Base-by-base conservation (phyloP, 1,284 basidiomycete genomes). In the Moniliophthora roreri region DNA sequence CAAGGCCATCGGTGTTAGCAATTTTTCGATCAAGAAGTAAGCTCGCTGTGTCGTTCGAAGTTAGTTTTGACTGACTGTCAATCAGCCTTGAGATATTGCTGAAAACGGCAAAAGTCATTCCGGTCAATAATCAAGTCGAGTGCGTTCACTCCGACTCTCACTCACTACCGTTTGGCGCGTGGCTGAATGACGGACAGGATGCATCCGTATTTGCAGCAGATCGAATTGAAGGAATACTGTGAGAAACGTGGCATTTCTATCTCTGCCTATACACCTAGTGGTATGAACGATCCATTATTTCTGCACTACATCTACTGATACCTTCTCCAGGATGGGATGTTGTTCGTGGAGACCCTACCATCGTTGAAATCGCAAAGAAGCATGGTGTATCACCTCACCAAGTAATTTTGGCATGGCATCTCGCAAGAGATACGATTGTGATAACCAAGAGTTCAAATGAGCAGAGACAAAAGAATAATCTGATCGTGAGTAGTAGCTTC, bases 1-100 rank as follows among this genome's bases (percentile, higher is more conserved):
- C 9, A 61, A 74, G 71, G 65, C 74, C 72, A 15, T 81, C 78
- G 79, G 79, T n/a, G 67, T 69, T n/a, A 66, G 63, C 51, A 69
- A 69, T 52, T 68, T 67, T 53, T 66, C 64, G 10, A 59, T 66
- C 42, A 68, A 69, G 50, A 66, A 53, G 66, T 67, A 48, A 35
- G 60, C n/a, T 55, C 3, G 16, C 9, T 16, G 8, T 35, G n/a
- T 37, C 16, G 18, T 37, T 42, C 15, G 20, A 3, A 11, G 37
- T 3, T 21, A 39, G 23, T 23, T 40, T 35, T 26, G 28, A 21
- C 45, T 32, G 15, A 34, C 18, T 3, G n/a, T 42, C 2, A 26
- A 16, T 2, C 48, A 72, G 71, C 50, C 61, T 74, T 10, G 67
- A 72, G 52, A 49, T 60, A 39, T 48, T 61, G 3, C 56, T 60